phyloP scores from a whole-genome alignment of 1,284 basidiomycete species.

The Tetrapyrgos nigripes region DNA sequence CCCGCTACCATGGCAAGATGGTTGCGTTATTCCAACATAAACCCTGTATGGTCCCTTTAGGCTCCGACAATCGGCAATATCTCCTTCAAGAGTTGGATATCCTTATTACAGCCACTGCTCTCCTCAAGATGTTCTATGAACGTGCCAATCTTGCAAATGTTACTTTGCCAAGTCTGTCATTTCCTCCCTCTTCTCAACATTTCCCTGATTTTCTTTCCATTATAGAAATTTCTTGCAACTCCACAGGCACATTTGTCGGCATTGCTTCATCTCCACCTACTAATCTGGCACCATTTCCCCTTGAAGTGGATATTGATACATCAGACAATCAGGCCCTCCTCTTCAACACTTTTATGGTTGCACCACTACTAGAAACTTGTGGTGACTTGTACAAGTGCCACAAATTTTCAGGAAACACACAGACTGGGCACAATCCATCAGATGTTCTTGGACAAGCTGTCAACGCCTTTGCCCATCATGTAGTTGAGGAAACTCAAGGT shows the following conservation, averaged over 20 bases:
- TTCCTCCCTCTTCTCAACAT: neutral
- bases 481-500: slow-evolving; percentile 21
- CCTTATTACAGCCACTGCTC: slow-evolving; percentile 16
- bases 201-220: neutral
- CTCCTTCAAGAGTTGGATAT: slow-evolving; percentile 21
- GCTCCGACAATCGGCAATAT: slow-evolving; percentile 5
- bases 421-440: slow-evolving; percentile 17
- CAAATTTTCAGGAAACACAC: slow-evolving; percentile 28
- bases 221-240: slow-evolving; percentile 20
- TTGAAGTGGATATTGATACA: neutral
- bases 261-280: neutral
- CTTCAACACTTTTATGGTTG: slow-evolving; percentile 20
- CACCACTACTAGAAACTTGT: slow-evolving; percentile 18
- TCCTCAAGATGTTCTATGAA: slow-evolving; percentile 21
- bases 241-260: slow-evolving; percentile 20
- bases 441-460: slow-evolving; percentile 22
- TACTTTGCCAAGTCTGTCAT: neutral
- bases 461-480: slow-evolving; percentile 31
- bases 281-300: neutral
- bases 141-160: slow-evolving; percentile 5
- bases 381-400: slow-evolving; percentile 13
- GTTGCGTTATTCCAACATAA: slow-evolving; percentile 26
- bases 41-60: neutral
- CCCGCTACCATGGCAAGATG: slow-evolving; percentile 9
- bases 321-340: slow-evolving; percentile 3